Percentiles rank a stretch among this genome's conserved stretches.
These are phyloP conservation scores for Aspergillus sp. DNA, from an alignment of 2,329 filamentous ascomycete species.

Conservation along the genomic window DNA sequence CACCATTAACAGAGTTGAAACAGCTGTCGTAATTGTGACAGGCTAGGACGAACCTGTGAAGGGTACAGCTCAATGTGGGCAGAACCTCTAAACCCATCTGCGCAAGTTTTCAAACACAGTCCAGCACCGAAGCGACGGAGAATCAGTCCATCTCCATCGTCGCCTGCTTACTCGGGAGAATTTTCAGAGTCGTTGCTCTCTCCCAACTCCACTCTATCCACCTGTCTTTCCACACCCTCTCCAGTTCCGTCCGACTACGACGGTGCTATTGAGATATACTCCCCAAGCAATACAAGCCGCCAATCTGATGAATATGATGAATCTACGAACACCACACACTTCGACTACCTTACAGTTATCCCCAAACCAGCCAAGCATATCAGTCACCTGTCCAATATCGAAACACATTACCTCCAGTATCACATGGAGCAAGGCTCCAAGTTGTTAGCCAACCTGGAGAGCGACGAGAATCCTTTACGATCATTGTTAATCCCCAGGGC, in stretches of 20 bases:
- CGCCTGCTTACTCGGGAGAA: conserved; percentile 6
- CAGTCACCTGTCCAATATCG: conserved; percentile 23
- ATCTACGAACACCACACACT: neutral
- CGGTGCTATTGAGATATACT: neutral
- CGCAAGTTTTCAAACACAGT: conserved; percentile 22
- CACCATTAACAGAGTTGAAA: neutral
- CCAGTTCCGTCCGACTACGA: conserved; percentile 1
- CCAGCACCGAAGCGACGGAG: conserved; percentile 15
- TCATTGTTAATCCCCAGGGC: conserved; percentile 32
- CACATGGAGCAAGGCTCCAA: conserved; percentile 30
- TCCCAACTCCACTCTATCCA: conserved; percentile 4
- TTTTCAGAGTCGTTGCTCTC: conserved; percentile 8
- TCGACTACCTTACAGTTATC: conserved; percentile 5
- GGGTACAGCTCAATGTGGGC: conserved; percentile 35
- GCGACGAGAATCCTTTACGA: conserved; percentile 30
- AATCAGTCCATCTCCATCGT: conserved; percentile 14
- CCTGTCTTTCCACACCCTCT: conserved; percentile 1
- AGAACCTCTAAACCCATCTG: conserved; percentile 27
- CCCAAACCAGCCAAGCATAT: conserved; percentile 13
- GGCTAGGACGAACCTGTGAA: conserved; percentile 30
- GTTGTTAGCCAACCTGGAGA: conserved; percentile 33
- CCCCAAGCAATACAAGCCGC: neutral
- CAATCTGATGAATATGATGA: neutral
- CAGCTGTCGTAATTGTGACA: conserved; percentile 28
- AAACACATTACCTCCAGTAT: conserved; percentile 34